These are phyloP conservation scores for Phaeosphaeria sp. DNA, from an alignment of 2,329 filamentous ascomycete species.

Conservation along the genomic window DNA sequence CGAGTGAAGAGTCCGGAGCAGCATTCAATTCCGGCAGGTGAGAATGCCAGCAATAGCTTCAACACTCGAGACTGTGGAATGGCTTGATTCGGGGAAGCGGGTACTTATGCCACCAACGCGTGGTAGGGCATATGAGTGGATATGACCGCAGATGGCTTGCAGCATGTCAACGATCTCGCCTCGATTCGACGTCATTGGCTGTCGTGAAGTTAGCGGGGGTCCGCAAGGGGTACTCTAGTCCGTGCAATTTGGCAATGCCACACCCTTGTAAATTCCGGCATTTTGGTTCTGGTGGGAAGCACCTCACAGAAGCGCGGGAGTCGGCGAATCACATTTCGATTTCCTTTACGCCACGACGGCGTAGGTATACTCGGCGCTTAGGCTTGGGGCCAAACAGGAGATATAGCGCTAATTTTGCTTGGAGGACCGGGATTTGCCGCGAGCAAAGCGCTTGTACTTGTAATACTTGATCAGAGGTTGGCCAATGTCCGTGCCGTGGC, in stretches of 20 bases:
- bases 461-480: background rate
- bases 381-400: background rate
- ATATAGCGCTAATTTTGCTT: background rate
- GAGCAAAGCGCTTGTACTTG: background rate
- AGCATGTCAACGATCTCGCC: background rate
- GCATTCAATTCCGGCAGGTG: background rate
- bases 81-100: background rate
- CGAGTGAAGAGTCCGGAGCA: no score
- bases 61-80: background rate
- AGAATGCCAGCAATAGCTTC: background rate
- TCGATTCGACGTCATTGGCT: background rate
- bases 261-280: background rate
- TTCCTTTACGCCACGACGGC: background rate
- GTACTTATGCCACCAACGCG: background rate
- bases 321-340: background rate
- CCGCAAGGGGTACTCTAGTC: background rate
- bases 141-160: background rate
- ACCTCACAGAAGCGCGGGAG: background rate
- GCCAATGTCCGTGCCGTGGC: background rate
- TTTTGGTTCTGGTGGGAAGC: no score
- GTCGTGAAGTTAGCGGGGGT: background rate
- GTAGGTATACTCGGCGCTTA: background rate
- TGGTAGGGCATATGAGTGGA: background rate
- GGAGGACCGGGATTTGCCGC: background rate
- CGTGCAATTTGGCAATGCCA: background rate